Evolutionary conservation across 495 filamentous ascomycete species (phyloP).

Genomic region (Oleoguttula mirabilis): DNA sequence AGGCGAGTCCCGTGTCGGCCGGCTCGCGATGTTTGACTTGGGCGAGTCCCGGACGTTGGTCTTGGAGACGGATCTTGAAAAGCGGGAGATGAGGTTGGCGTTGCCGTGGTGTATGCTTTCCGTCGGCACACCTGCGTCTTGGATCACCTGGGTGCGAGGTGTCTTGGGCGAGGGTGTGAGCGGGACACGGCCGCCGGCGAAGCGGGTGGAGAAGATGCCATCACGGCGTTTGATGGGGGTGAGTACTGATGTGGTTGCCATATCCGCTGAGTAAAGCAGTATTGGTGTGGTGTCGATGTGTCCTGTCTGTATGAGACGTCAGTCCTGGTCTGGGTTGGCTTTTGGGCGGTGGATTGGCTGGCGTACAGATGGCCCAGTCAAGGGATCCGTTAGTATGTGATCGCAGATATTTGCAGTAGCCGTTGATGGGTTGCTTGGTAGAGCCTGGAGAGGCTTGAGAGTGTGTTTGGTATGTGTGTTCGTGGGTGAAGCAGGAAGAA

Average conservation of each 20-base stretch:
- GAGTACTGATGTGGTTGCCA: slow-evolving; percentile 80
- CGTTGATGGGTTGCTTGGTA: slow-evolving; percentile 14
- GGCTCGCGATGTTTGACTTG: slow-evolving; percentile 81
- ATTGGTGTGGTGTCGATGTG: background rate
- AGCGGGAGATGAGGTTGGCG: slow-evolving; percentile 52
- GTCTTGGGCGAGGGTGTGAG: slow-evolving; percentile 80
- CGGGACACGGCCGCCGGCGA: slow-evolving; percentile 87
- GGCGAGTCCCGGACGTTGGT: slow-evolving; percentile 58
- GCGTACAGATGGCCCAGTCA: slow-evolving; percentile 15
- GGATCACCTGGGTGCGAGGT: slow-evolving; percentile 48
- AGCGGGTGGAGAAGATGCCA: slow-evolving; percentile 82
- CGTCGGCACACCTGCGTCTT: slow-evolving; percentile 39
- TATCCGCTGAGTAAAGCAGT: slow-evolving; percentile 31
- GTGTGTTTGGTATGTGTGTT: slow-evolving; percentile 26
- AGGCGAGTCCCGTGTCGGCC: slow-evolving; percentile 47
- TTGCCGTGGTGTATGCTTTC: slow-evolving; percentile 56
- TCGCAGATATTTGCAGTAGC: slow-evolving; percentile 16
- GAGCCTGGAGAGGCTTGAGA: slow-evolving; percentile 20
- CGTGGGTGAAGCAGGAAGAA: slow-evolving; percentile 23
- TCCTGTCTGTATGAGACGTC: slow-evolving; percentile 3
- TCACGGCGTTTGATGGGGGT: slow-evolving; percentile 86
- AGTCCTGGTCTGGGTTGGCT: background rate
- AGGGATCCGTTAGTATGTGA: slow-evolving; percentile 22
- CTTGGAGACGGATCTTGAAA: slow-evolving; percentile 54
- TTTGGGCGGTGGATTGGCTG: background rate